phyloP scores from a whole-genome alignment of 768 basidiomycete genomes.

The Pisolithus marmoratus region DNA sequence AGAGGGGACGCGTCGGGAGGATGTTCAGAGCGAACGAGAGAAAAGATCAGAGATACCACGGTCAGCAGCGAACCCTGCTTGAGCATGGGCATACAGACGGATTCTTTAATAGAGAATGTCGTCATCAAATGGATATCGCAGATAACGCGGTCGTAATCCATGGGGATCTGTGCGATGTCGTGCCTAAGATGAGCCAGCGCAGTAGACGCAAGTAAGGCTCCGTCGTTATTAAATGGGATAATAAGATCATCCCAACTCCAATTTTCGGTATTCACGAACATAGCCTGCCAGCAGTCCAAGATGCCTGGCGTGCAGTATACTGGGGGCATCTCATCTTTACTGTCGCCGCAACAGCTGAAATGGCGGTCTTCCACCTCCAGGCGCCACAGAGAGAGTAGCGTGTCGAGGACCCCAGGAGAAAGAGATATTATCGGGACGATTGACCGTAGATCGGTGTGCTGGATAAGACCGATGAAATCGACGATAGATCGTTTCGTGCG shows the following conservation, averaged over 20 bases:
- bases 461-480: slow-evolving; percentile 18
- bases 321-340: slow-evolving; percentile 1
- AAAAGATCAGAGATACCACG: slow-evolving; percentile 12
- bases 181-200: slow-evolving; percentile 21
- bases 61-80: slow-evolving; percentile 15
- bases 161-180: slow-evolving; percentile 14
- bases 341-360: slow-evolving; percentile 9
- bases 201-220: slow-evolving; percentile 14
- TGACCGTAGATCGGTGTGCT: slow-evolving; percentile 9
- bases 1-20: slow-evolving; percentile 1
- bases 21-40: slow-evolving; percentile 9
- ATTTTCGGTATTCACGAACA: slow-evolving; percentile 15
- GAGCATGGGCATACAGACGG: slow-evolving; percentile 19
- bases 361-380: slow-evolving; percentile 16
- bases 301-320: slow-evolving; percentile 8
- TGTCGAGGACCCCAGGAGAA: slow-evolving; percentile 13
- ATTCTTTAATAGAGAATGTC: slow-evolving; percentile 17
- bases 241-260: slow-evolving; percentile 26
- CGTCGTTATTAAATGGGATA: slow-evolving; percentile 15
- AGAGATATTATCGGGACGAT: slow-evolving; percentile 13
- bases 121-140: slow-evolving; percentile 28
- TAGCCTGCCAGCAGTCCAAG: slow-evolving; percentile 25
- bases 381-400: slow-evolving; percentile 24
- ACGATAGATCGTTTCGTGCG: slow-evolving; percentile 13
- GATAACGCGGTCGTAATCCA: slow-evolving; percentile 22